Percentiles rank a stretch among this genome's conserved stretches.
phyloP scores from a whole-genome alignment of 352 stramenopile genomes.

The Phytophthora kernoviae region DNA sequence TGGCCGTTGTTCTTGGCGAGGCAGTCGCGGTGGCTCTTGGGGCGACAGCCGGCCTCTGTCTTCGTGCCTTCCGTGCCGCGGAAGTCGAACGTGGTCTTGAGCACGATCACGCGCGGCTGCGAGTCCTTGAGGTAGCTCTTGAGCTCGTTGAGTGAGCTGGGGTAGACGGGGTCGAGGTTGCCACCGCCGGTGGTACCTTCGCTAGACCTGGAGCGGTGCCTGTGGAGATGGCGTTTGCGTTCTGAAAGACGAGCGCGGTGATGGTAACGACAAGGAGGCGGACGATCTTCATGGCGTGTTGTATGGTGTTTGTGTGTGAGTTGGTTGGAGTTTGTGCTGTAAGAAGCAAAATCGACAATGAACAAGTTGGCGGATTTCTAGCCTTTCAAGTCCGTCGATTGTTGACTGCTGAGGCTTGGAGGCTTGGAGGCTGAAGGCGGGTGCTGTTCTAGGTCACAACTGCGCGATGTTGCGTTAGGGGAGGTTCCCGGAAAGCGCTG shows the following conservation, averaged over 20 bases:
- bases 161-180: conserved; percentile 42
- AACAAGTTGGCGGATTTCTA: neutral
- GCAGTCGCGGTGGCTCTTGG: conserved; percentile 44
- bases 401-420: neutral
- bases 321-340: conserved; percentile 17
- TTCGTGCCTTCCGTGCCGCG: conserved; percentile 47
- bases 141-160: conserved; percentile 43
- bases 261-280: conserved; percentile 18
- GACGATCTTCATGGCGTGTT: conserved; percentile 23
- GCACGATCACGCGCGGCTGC: conserved; percentile 50
- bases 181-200: conserved; percentile 48
- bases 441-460: neutral
- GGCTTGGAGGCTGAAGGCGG: neutral
- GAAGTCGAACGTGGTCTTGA: conserved; percentile 59
- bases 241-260: conserved; percentile 29
- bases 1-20: conserved; percentile 59
- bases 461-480: neutral
- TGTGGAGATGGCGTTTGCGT: conserved; percentile 2
- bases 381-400: neutral
- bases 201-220: conserved; percentile 32
- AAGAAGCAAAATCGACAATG: conserved; percentile 25
- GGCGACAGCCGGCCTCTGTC: conserved; percentile 51
- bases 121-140: conserved; percentile 47
- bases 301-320: neutral
- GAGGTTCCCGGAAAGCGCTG: neutral